Base-by-base conservation (phyloP, 805 yeast genomes). In the Candida manassasensis region DNA sequence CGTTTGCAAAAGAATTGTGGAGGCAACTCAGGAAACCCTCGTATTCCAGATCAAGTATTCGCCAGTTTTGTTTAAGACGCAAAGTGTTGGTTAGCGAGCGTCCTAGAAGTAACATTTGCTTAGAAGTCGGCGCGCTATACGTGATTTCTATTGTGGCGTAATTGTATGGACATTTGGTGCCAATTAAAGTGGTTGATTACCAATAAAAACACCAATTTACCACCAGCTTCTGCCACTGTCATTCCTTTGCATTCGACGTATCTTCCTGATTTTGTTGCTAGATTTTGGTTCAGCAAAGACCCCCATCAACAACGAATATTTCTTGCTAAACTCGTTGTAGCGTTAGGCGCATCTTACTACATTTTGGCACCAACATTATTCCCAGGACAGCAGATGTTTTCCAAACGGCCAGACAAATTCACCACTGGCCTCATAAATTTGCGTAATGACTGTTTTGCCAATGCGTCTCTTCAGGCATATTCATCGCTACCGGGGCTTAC, bases 381-480 rank as follows among this genome's bases (percentile, higher is more conserved):
- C 14, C 10, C 36, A n/a, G 29, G 32, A 8, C 19, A 35, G 10
- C 29, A 38, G 32, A 67, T 67, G 73, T 66, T 59, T 45, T 69
- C 63, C 32, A 73, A 70, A 37, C 63, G 93, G 52, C 79, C 82
- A 6, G 90, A 83, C 45, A 80, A 74, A 44, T 67, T 76, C 49
- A 82, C 95, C 8, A 86, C 93, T 0, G 97, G 97, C 3, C 63
- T 90, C 29, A 70, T 80, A 45, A 93, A 90, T 56, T 68, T 80
- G 43, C 74, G 89, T 40, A 85, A 86, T 45, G 96, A 88, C 55
- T 90, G 98, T 57, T 90, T 86, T 63, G 96, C 96, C 41, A 90
- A 93, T 52, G 76, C 94, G 6, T 79, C 89, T 1, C 51, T 93
- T 13, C 98, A 90, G 55, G 93, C 89, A 0, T 69, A 84, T 36